These are phyloP conservation scores for Russula dissimulans DNA, from an alignment of 768 basidiomycete species.

Conservation along the genomic window DNA sequence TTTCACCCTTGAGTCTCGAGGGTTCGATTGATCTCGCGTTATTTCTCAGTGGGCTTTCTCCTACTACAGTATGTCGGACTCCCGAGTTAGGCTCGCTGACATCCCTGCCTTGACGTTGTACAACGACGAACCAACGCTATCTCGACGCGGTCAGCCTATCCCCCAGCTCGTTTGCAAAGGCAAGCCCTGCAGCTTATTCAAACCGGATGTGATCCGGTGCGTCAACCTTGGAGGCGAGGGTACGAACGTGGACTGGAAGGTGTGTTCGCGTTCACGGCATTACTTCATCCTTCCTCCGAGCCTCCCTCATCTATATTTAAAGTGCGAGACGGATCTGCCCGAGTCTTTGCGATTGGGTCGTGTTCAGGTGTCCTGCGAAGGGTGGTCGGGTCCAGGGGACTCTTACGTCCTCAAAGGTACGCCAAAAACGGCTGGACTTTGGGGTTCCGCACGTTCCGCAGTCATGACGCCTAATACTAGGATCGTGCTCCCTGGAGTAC, in stretches of 20 bases:
- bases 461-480: conserved; percentile 30
- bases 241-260: conserved; percentile 87
- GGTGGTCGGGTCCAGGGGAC: conserved; percentile 79
- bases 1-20: neutral
- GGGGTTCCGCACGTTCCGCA: neutral
- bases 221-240: conserved; percentile 69
- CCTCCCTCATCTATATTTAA: neutral
- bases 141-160: conserved; percentile 58
- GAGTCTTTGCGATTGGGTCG: conserved; percentile 73
- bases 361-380: conserved; percentile 85
- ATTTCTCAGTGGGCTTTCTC: neutral
- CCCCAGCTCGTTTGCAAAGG: conserved; percentile 78
- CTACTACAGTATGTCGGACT: conserved; percentile 33
- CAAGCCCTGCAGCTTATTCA: conserved; percentile 62
- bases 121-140: conserved; percentile 51
- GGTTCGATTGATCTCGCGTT: neutral
- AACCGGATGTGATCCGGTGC: conserved; percentile 83
- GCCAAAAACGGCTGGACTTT: conserved; percentile 4
- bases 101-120: conserved; percentile 77
- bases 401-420: conserved; percentile 76
- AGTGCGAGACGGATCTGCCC: conserved; percentile 90
- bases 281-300: neutral
- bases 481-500: conserved; percentile 84
- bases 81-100: conserved; percentile 59
- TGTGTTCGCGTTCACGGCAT: conserved; percentile 25